Base-by-base conservation (phyloP, 208 protist genomes). In the Leishmania tarentolae region DNA sequence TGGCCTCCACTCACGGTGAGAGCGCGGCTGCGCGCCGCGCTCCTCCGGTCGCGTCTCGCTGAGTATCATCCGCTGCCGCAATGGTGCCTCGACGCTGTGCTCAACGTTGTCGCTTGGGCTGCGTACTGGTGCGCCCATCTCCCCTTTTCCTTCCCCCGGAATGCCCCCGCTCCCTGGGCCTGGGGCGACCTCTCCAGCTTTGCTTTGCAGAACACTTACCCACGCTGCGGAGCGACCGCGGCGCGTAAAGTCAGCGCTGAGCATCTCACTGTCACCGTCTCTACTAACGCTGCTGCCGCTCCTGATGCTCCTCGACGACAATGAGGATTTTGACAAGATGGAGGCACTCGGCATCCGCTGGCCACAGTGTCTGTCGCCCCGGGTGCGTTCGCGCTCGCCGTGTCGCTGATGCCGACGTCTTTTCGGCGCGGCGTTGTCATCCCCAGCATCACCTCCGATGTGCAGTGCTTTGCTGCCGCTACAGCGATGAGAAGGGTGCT, bases 251-350 rank as follows among this genome's bases (percentile, higher is more conserved):
- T 28, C 44, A 53, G 37, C 28, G 47, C 37, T 73, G 37, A 3
- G 44, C 21, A 31, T 21, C 24, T 50, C 40, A 8, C 40, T 44
- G 46, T 24, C 19, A 46, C 42, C 46, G 13, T n/a, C 66, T 15
- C 47, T 75, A 37, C 24, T 35, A 6, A 17, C n/a, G 31, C 66
- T 50, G 13, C 74, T 70, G 37, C 50, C 44, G 24, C 47, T 78
- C 63, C 47, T 50, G 46, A 35, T 52, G 28, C 73, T 50, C 50
- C 31, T 57, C 1, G 63, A 61, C 40, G 44, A 57, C 13, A n/a
- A 79, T 9, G 80, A 74, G 15, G 75, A 61, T 2, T 65, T 53
- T 52, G 79, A 56, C 15, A 63, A 57, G 50, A 69, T 37, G 15
- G 75, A 75, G 56, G 57, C 2, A 7, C 50, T 63, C 40, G 50